phyloP scores from a whole-genome alignment of 768 basidiomycete genomes.

The Podaxis carcinomalis region DNA sequence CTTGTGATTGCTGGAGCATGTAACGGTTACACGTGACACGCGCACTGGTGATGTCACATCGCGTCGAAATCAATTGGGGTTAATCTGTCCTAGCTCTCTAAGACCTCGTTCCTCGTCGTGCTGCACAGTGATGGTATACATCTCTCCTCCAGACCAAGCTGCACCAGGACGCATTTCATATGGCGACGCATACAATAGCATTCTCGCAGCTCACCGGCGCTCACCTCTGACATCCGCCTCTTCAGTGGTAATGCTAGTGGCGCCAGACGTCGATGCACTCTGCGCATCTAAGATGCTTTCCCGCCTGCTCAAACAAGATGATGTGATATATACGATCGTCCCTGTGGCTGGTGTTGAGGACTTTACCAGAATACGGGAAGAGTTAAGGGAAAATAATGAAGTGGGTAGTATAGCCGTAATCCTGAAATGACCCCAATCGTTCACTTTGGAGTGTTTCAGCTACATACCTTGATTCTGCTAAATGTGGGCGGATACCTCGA shows the following conservation, averaged over 20 bases:
- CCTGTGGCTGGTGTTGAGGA: slow-evolving; percentile 86
- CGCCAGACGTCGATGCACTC: slow-evolving; percentile 88
- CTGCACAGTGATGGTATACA: slow-evolving; percentile 39
- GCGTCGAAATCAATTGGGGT: not conserved
- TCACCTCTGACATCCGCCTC: slow-evolving; percentile 76
- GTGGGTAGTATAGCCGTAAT: slow-evolving; percentile 29
- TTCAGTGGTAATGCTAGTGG: slow-evolving; percentile 80
- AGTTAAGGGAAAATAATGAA: slow-evolving; percentile 63
- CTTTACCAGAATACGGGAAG: slow-evolving; percentile 59
- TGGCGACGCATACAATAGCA: slow-evolving; percentile 65
- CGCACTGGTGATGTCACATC: slow-evolving; percentile 1
- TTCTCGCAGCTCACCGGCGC: slow-evolving; percentile 67
- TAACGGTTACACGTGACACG: slow-evolving; percentile 9
- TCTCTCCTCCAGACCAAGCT: slow-evolving; percentile 68
- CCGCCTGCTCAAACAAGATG: slow-evolving; percentile 88
- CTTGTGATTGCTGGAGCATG: not conserved
- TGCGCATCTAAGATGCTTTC: slow-evolving; percentile 90
- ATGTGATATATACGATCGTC: slow-evolving; percentile 84
- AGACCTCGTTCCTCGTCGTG: not conserved
- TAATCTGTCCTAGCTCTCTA: not conserved
- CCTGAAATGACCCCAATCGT: not conserved
- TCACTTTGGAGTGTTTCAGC: slow-evolving; percentile 32
- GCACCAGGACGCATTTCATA: slow-evolving; percentile 59
- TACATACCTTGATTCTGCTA: slow-evolving; percentile 86
- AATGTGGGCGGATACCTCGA: slow-evolving; percentile 92